Evolutionary conservation across 2,329 filamentous ascomycete species (phyloP).

Genomic region (Neonectria punicea): DNA sequence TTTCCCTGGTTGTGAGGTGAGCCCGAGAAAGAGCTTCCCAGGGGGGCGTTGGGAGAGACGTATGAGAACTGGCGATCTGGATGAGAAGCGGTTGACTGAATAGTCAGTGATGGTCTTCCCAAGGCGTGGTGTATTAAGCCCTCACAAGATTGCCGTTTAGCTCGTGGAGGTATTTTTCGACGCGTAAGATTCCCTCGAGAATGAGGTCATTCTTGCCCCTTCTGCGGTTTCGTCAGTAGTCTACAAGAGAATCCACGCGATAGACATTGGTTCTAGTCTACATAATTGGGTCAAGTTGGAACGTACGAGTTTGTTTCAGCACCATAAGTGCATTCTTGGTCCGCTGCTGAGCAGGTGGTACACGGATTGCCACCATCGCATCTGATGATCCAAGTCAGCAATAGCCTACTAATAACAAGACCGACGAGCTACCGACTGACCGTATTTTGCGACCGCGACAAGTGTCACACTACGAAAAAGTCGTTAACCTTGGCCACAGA

Average conservation of each 20-base stretch:
- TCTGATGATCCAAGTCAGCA: constrained; percentile 43
- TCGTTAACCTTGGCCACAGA: not conserved
- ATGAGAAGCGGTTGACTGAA: constrained; percentile 27
- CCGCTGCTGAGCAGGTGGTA: constrained; percentile 49
- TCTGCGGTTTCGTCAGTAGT: constrained; percentile 34
- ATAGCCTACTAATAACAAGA: not conserved
- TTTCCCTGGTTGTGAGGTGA: constrained; percentile 35
- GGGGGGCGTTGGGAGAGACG: constrained; percentile 27
- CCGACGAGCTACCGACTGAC: constrained; percentile 40
- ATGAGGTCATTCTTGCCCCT: constrained; percentile 63
- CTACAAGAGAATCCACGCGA: not conserved
- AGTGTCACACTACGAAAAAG: constrained; percentile 54
- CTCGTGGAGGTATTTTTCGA: constrained; percentile 58
- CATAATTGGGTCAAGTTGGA: not conserved
- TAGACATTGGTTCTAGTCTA: no score
- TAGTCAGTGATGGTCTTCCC: not conserved
- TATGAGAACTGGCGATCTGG: constrained; percentile 21
- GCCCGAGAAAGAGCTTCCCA: constrained; percentile 38
- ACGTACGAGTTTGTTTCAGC: constrained; percentile 55
- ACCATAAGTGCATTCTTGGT: constrained; percentile 54
- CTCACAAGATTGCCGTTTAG: constrained; percentile 55
- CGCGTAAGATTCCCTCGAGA: constrained; percentile 59
- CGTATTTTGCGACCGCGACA: constrained; percentile 60
- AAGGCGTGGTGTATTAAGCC: not conserved
- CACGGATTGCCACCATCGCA: constrained; percentile 61